phyloP scores from a whole-genome alignment of 2,329 filamentous ascomycete species.

The Clonostachys rosea region DNA sequence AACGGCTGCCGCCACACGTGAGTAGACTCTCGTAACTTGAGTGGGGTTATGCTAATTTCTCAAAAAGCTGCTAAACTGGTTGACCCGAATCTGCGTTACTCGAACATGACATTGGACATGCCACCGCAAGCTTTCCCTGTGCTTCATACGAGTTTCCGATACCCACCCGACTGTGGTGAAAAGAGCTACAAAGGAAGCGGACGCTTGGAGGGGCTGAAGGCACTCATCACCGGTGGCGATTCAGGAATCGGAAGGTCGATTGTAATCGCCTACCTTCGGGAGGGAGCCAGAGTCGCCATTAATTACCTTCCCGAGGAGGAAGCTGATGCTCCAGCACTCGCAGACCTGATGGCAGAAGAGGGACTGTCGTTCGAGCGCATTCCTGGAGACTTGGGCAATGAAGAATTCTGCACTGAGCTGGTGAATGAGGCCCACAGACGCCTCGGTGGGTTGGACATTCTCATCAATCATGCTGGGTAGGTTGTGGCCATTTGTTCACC shows the following conservation, averaged over 20 bases:
- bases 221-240: constrained; percentile 73
- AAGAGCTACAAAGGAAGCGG: constrained; percentile 62
- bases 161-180: constrained; percentile 2
- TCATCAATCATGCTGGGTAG: constrained; percentile 2
- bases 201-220: constrained; percentile 67
- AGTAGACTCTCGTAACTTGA: no score
- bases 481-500: not conserved
- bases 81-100: not conserved
- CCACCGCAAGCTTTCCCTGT: constrained; percentile 1
- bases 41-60: no score
- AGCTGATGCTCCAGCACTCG: constrained; percentile 4
- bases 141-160: constrained; percentile 2
- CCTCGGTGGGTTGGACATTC: constrained; percentile 1
- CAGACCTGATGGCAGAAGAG: not conserved
- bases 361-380: constrained; percentile 1
- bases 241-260: constrained; percentile 23
- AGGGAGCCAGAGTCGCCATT: constrained; percentile 8
- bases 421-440: not conserved
- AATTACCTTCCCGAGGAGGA: constrained; percentile 9
- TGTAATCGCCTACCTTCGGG: constrained; percentile 5
- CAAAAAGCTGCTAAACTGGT: no score
- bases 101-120: constrained; percentile 3
- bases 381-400: constrained; percentile 3
- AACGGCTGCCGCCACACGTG: no score
- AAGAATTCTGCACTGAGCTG: constrained; percentile 4